These are phyloP conservation scores for Gossypium turneri DNA, from an alignment of 345 rosid genomes.

Conservation along the genomic window DNA sequence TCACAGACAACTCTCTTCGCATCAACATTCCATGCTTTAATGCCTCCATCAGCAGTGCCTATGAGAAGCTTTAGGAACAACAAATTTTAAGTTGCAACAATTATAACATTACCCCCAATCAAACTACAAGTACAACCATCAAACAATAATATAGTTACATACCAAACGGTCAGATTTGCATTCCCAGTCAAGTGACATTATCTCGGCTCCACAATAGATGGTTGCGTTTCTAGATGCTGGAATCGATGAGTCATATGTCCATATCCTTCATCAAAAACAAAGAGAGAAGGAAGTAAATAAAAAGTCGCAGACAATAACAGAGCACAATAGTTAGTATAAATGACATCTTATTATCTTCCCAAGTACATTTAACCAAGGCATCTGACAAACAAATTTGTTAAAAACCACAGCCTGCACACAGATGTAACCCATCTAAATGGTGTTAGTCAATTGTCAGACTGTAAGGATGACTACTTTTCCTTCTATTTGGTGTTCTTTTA, in stretches of 20 bases:
- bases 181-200: conserved; percentile 75
- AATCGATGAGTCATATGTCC: conserved; percentile 65
- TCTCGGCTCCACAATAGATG: conserved; percentile 68
- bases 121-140: neutral
- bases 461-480: neutral
- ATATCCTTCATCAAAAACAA: conserved; percentile 42
- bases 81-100: conserved; percentile 2
- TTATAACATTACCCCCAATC: neutral
- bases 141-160: conserved; percentile 11
- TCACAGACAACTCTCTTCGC: conserved; percentile 81
- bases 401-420: neutral
- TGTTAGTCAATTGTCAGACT: neutral
- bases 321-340: conserved; percentile 1
- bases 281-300: neutral
- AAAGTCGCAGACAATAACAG: conserved; percentile 13
- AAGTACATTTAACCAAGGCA: conserved; percentile 1
- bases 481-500: neutral
- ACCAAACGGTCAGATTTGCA: conserved; percentile 79
- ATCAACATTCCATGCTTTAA: conserved; percentile 78
- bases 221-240: conserved; percentile 77
- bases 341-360: conserved; percentile 11
- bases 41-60: conserved; percentile 75
- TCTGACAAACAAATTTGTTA: neutral
- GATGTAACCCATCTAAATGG: neutral
- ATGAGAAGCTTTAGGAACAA: conserved; percentile 56